phyloP scores from a whole-genome alignment of 805 yeast species.

The Clavispora fructus region DNA sequence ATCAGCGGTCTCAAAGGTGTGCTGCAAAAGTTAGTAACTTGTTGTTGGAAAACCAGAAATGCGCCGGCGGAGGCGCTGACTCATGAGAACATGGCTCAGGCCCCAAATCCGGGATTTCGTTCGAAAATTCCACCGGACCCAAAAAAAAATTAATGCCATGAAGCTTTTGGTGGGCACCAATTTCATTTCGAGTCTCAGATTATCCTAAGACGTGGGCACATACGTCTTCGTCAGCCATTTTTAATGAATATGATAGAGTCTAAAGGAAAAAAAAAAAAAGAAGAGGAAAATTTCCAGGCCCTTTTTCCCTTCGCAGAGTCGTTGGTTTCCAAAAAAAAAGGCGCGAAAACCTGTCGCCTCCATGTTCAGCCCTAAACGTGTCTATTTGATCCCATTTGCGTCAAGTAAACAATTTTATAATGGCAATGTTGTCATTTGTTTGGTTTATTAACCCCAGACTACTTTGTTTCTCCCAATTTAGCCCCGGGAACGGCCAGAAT shows the following conservation, averaged over 20 bases:
- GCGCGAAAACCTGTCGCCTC: background rate
- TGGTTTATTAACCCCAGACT: background rate
- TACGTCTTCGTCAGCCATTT: conserved; percentile 42
- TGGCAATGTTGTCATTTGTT: too few relatives aligned
- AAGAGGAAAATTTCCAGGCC: conserved; percentile 13
- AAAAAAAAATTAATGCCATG: background rate
- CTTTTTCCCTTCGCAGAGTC: conserved; percentile 13
- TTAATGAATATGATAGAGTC: conserved; percentile 13
- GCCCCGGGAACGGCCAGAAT: background rate
- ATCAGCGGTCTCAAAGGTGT: conserved; percentile 94
- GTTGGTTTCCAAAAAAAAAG: conserved; percentile 6
- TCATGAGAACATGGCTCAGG: background rate
- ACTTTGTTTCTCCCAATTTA: background rate
- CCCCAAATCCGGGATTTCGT: background rate
- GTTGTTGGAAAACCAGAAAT: conserved; percentile 1
- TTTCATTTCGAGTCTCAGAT: too few relatives aligned
- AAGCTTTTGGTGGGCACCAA: background rate
- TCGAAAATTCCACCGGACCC: background rate
- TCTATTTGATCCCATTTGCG: background rate
- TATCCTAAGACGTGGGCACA: conserved; percentile 11
- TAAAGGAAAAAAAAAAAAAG: conserved; percentile 16
- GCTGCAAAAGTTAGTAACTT: conserved; percentile 44
- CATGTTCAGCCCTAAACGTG: background rate
- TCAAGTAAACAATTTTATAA: background rate
- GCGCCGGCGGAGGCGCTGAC: background rate